Evolutionary conservation across 495 filamentous ascomycete species (phyloP).

Genomic region (Parathielavia appendiculata): DNA sequence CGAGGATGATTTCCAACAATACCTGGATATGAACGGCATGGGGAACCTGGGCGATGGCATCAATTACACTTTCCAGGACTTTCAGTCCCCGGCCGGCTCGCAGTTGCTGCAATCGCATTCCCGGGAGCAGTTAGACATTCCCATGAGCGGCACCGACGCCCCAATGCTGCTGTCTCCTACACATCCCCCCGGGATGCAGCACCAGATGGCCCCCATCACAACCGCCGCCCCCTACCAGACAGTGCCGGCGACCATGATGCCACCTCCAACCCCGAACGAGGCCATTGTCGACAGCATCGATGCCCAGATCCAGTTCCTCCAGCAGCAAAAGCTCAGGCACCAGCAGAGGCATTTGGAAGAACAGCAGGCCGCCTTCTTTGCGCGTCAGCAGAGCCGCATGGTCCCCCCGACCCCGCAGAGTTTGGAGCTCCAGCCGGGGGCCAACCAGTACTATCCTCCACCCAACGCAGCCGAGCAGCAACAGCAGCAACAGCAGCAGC

Average conservation of each 20-base stretch:
- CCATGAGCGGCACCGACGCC: conserved; percentile 45
- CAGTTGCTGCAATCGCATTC: conserved; percentile 37
- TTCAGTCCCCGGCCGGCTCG: conserved; percentile 34
- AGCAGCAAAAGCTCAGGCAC: conserved; percentile 53
- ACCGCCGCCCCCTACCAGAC: conserved; percentile 37
- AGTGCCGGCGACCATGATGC: conserved; percentile 41
- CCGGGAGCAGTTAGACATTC: conserved; percentile 44
- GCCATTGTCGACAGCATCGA: conserved; percentile 49
- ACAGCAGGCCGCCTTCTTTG: conserved; percentile 49
- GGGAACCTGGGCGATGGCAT: conserved; percentile 41
- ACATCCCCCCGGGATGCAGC: conserved; percentile 34
- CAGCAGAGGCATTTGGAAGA: conserved; percentile 53
- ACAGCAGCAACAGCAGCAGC: conserved; percentile 35
- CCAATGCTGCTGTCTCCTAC: conserved; percentile 39
- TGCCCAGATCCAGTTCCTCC: conserved; percentile 58
- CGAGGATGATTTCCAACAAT: conserved; percentile 54
- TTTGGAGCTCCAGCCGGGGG: conserved; percentile 71
- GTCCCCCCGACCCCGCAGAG: conserved; percentile 94
- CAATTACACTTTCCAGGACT: conserved; percentile 48
- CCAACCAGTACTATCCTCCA: conserved; percentile 47
- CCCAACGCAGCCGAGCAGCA: conserved; percentile 47
- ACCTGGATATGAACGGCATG: conserved; percentile 50
- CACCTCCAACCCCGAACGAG: conserved; percentile 39
- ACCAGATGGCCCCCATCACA: conserved; percentile 45
- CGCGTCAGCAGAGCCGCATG: conserved; percentile 53